Conservation (phyloP, 2,329 filamentous ascomycete species). For the Pezicula rhizophila region DNA sequence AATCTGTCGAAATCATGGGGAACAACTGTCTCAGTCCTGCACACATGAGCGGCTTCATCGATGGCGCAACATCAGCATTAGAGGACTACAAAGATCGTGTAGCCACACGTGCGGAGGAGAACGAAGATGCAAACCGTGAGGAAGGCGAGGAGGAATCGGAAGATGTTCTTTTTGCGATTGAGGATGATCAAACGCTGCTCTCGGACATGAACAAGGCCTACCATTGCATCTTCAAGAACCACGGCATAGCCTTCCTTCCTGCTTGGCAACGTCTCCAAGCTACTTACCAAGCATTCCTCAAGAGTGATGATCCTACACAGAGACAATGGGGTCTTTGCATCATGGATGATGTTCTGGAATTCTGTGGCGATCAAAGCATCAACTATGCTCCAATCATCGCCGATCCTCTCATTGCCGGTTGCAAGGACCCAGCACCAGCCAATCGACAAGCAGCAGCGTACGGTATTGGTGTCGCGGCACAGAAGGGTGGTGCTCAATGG, state of each 20-base stretch:
- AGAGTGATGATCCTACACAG: slow-evolving; percentile 77
- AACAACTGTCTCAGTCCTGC: slow-evolving; percentile 71
- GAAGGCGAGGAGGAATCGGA: slow-evolving; percentile 88
- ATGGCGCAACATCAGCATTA: slow-evolving; percentile 76
- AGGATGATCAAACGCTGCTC: slow-evolving; percentile 92
- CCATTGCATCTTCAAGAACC: slow-evolving; percentile 98
- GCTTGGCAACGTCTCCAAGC: slow-evolving; percentile 81
- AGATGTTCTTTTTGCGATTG: slow-evolving; percentile 82
- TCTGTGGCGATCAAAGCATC: slow-evolving; percentile 85
- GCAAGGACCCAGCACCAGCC: slow-evolving; percentile 78
- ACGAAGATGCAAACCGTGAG: slow-evolving; percentile 64
- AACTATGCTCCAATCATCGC: slow-evolving; percentile 82
- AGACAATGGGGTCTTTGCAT: slow-evolving; percentile 99
- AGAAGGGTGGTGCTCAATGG: slow-evolving; percentile 84
- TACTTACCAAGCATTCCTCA: slow-evolving; percentile 82
- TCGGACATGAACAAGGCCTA: slow-evolving; percentile 99
- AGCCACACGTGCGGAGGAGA: slow-evolving; percentile 74
- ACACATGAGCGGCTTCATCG: slow-evolving; percentile 84
- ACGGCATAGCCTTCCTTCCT: slow-evolving; percentile 75
- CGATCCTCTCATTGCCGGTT: slow-evolving; percentile 78
- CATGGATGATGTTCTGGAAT: slow-evolving; percentile 96
- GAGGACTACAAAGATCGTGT: slow-evolving; percentile 92
- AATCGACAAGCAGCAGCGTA: slow-evolving; percentile 96
- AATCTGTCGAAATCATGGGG: slow-evolving; percentile 90
- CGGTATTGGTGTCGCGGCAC: slow-evolving; percentile 89